Percentiles rank a stretch among this genome's conserved stretches.
phyloP scores from a whole-genome alignment of 495 filamentous ascomycete species.

The Penicillium samsonianum region DNA sequence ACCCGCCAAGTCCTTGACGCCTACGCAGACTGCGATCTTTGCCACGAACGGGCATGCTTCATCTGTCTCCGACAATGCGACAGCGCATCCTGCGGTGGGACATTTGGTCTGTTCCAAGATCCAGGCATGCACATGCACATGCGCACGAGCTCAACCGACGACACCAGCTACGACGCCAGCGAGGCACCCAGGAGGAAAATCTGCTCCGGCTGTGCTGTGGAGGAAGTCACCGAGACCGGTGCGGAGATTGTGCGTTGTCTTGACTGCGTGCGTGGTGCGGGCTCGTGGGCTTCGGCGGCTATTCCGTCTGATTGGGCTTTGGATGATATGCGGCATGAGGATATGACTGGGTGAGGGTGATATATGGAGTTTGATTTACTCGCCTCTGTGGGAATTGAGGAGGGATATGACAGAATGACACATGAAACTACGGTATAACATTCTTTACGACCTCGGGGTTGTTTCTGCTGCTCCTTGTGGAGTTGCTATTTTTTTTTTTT shows the following conservation, averaged over 20 bases:
- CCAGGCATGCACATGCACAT: neutral
- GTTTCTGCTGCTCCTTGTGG: slow-evolving; percentile 7
- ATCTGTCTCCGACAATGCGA: slow-evolving; percentile 55
- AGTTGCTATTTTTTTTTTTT: neutral
- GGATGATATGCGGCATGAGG: slow-evolving; percentile 15
- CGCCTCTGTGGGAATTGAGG: neutral
- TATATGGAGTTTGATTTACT: neutral
- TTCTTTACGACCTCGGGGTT: neutral
- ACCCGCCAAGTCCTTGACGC: slow-evolving; percentile 49
- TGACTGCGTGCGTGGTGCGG: slow-evolving; percentile 35
- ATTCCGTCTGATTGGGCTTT: slow-evolving; percentile 20
- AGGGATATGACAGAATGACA: neutral
- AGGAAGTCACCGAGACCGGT: slow-evolving; percentile 43
- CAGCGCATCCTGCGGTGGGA: slow-evolving; percentile 29
- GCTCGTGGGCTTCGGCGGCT: slow-evolving; percentile 11
- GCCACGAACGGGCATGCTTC: slow-evolving; percentile 50
- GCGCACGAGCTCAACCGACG: neutral
- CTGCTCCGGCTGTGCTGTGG: slow-evolving; percentile 47
- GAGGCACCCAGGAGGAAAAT: slow-evolving; percentile 30
- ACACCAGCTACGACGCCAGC: slow-evolving; percentile 9
- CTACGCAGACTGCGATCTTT: slow-evolving; percentile 53
- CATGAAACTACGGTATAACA: slow-evolving; percentile 5
- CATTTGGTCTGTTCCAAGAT: neutral
- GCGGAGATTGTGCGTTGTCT: slow-evolving; percentile 43
- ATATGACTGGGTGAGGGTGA: neutral